Evolutionary conservation across 164 flowering plant genomes (phyloP).

Genomic region (Annona cherimola): DNA sequence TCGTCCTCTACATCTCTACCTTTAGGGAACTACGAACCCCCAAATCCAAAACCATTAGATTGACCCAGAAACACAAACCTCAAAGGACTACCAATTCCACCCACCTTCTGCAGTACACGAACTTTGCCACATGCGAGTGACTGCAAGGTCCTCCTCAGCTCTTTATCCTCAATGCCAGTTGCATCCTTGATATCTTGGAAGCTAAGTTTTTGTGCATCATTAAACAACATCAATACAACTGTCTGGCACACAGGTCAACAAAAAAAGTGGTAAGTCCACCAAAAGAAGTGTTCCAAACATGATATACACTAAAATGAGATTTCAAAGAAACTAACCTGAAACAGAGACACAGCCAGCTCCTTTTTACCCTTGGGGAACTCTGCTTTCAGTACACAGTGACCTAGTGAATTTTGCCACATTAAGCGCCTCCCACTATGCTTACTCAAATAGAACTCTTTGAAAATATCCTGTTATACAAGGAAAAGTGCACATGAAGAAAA

Average conservation of each 20-base stretch:
- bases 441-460: conserved; percentile 87
- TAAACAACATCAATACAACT: conserved; percentile 83
- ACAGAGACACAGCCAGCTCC: conserved; percentile 90
- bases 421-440: conserved; percentile 87
- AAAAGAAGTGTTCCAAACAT: background rate
- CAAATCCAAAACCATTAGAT: background rate
- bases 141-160: conserved; percentile 81
- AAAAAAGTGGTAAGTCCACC: background rate
- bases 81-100: conserved; percentile 3
- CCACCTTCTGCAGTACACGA: conserved; percentile 81
- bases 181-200: conserved; percentile 82
- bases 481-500: background rate
- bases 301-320: background rate
- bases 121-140: conserved; percentile 93
- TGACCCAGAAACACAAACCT: background rate
- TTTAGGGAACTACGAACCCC: conserved; percentile 56
- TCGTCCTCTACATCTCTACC: conserved; percentile 84
- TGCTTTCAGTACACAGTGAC: conserved; percentile 90
- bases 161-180: conserved; percentile 86
- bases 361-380: conserved; percentile 84
- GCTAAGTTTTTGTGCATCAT: conserved; percentile 69
- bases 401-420: conserved; percentile 96
- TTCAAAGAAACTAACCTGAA: conserved; percentile 55
- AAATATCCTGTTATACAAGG: conserved; percentile 59
- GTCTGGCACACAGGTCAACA: conserved; percentile 35